Evolutionary conservation across 331 rosid species (phyloP).

Genomic region (Malus hybrid): DNA sequence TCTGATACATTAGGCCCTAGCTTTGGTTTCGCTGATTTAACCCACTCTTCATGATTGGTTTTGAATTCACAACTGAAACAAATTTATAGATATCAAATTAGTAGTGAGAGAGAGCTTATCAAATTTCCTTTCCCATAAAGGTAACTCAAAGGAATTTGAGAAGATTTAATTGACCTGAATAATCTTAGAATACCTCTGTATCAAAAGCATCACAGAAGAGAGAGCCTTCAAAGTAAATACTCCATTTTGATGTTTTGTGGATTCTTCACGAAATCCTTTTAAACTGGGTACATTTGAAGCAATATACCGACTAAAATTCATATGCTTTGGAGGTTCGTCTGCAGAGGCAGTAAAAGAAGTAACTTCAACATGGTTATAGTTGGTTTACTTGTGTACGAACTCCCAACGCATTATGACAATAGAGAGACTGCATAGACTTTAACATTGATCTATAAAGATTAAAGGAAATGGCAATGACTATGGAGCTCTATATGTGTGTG

Average conservation of each 20-base stretch:
- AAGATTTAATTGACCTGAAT: not conserved
- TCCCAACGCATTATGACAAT: not conserved
- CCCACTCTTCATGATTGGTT: constrained; percentile 74
- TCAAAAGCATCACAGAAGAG: constrained; percentile 61
- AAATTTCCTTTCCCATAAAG: no score
- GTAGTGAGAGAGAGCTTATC: not conserved
- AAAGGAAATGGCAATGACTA: not conserved
- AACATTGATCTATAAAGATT: not conserved
- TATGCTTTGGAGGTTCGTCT: constrained; percentile 61
- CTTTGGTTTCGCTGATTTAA: constrained; percentile 59
- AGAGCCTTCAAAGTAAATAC: constrained; percentile 51
- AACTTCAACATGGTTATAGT: constrained; percentile 10
- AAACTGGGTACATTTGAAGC: constrained; percentile 64
- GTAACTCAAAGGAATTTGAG: not conserved
- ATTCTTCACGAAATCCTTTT: constrained; percentile 34
- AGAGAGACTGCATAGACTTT: not conserved
- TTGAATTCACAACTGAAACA: constrained; percentile 67
- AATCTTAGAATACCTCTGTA: constrained; percentile 55
- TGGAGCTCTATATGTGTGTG: no score
- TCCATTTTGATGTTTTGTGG: constrained; percentile 45
- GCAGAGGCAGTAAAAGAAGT: constrained; percentile 38
- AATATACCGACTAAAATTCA: constrained; percentile 56
- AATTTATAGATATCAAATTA: constrained; percentile 16
- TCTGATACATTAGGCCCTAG: constrained; percentile 41
- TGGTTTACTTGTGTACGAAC: not conserved